Evolutionary conservation across 2,329 filamentous ascomycete genomes (phyloP).

Genomic region (Pyrenochaeta sp.): DNA sequence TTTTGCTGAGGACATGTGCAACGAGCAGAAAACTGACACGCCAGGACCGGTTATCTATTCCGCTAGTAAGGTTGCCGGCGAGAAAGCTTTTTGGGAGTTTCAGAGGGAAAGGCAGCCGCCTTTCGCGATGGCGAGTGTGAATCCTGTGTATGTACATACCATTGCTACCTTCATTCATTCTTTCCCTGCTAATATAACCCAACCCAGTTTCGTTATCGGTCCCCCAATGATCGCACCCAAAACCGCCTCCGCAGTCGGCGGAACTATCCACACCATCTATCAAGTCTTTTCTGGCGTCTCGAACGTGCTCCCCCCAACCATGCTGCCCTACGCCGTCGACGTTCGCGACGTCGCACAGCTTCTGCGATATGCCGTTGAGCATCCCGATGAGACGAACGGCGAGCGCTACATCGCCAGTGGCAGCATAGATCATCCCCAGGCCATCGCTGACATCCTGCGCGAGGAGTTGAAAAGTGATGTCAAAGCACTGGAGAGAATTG

Average conservation of each 20-base stretch:
- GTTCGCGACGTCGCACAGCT: conserved; percentile 57
- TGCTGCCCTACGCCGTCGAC: conserved; percentile 50
- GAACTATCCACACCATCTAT: conserved; percentile 46
- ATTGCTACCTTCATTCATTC: not conserved
- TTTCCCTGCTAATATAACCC: not conserved
- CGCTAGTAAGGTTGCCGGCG: conserved; percentile 39
- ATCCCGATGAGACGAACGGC: conserved; percentile 49
- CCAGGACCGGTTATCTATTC: conserved; percentile 35
- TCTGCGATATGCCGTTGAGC: conserved; percentile 50
- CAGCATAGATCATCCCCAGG: conserved; percentile 47
- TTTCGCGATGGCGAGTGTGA: conserved; percentile 53
- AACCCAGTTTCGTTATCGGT: conserved; percentile 49
- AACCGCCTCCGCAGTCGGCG: conserved; percentile 40
- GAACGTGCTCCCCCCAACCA: conserved; percentile 30
- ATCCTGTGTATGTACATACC: conserved; percentile 42
- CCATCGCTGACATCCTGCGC: conserved; percentile 54
- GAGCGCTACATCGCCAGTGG: conserved; percentile 53
- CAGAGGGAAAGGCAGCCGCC: conserved; percentile 46
- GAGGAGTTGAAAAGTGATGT: conserved; percentile 44
- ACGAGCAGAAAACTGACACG: conserved; percentile 32
- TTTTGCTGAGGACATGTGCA: conserved; percentile 31
- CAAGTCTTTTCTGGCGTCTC: conserved; percentile 47
- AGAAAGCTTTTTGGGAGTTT: conserved; percentile 45
- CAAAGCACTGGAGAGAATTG: conserved; percentile 43
- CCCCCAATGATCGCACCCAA: conserved; percentile 49